Base-by-base conservation (phyloP, 2,329 filamentous ascomycete species). In the Sporothrix mexicana region DNA sequence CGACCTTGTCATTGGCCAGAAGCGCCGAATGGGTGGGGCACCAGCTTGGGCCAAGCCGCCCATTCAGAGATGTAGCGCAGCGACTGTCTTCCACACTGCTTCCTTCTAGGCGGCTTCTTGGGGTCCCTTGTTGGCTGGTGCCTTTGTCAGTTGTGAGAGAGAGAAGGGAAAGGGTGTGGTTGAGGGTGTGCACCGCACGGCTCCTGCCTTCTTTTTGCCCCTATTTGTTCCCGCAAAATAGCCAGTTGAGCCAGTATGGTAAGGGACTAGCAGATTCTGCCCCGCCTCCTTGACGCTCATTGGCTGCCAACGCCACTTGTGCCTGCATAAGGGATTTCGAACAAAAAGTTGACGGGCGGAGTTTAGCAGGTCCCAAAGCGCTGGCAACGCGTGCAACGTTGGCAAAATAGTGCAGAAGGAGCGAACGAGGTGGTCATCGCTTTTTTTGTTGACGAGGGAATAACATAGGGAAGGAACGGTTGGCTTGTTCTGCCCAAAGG, bases 281-380 rank as follows among this genome's bases (percentile, higher is more conserved):
- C 74, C 74, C 72, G 72, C 72, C 49, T 41, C 49, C 30, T 62
- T 17, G 17, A 20, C 59, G 51, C 69, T 73, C 41, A 76, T 75
- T 76, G 74, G 74, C 61, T 43, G 61, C 8, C 47, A 25, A 25
- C 15, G 67, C 71, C 51, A 70, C 66, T 20, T 70, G 75, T 76
- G 73, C 74, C 75, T 76, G 75, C 75, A 76, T 75, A 73, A 74
- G 74, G 73, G 71, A 72, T 74, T 72, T 59, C 57, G 23, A 67
- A 67, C 64, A 55, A 55, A 36, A 66, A 43, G 30, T 66, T 49
- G 43, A 45, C 17, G 8, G 61, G 20, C 36, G 61, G 15, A 36
- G 45, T 51, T 68, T 68, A 68, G 30, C 23, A 41, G 71, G 70
- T 69, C 23, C 49, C 51, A 57, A 36, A 23, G 67, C 23, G 67